phyloP scores from a whole-genome alignment of 352 stramenopile genomes.

The Thalassiosira livingstoniorum region DNA sequence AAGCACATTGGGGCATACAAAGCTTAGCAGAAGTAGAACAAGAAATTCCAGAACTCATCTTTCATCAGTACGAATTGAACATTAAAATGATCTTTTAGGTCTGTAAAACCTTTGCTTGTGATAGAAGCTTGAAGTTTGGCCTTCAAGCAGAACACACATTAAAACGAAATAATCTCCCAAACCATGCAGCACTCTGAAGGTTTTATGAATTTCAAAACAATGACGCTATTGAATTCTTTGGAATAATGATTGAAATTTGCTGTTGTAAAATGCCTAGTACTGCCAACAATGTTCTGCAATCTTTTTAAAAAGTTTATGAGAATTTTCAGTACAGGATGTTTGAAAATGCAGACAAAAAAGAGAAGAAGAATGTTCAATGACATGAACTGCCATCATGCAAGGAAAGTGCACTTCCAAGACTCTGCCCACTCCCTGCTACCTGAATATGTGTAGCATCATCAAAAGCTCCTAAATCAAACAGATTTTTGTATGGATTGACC shows the following conservation, averaged over 20 bases:
- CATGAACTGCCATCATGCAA: too few relatives aligned
- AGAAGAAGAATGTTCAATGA: too few relatives aligned
- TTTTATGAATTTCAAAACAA: slow-evolving; percentile 17
- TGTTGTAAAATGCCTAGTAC: slow-evolving; percentile 1
- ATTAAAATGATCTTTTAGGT: neutral
- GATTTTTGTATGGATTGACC: too few relatives aligned
- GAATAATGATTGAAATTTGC: slow-evolving; percentile 11
- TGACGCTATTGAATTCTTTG: slow-evolving; percentile 18
- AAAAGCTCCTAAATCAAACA: too few relatives aligned
- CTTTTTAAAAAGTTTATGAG: too few relatives aligned
- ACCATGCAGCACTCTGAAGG: slow-evolving; percentile 12
- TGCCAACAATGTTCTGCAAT: slow-evolving; percentile 25
- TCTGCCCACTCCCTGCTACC: too few relatives aligned
- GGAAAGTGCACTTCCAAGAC: too few relatives aligned
- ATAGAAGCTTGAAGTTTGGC: neutral
- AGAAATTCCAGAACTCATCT: slow-evolving; percentile 27
- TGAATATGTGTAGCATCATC: too few relatives aligned
- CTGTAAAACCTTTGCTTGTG: neutral
- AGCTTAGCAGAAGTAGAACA: slow-evolving; percentile 26
- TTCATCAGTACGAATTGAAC: neutral
- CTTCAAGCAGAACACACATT: slow-evolving; percentile 9
- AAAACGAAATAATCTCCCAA: slow-evolving; percentile 8
- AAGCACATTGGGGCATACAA: slow-evolving; percentile 27
- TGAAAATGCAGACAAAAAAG: too few relatives aligned
- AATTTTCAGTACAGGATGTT: too few relatives aligned